Evolutionary conservation across 1,284 basidiomycete genomes (phyloP), one percentile per base, ranked within the genome.

Genomic region (Baeospora myosura): DNA sequence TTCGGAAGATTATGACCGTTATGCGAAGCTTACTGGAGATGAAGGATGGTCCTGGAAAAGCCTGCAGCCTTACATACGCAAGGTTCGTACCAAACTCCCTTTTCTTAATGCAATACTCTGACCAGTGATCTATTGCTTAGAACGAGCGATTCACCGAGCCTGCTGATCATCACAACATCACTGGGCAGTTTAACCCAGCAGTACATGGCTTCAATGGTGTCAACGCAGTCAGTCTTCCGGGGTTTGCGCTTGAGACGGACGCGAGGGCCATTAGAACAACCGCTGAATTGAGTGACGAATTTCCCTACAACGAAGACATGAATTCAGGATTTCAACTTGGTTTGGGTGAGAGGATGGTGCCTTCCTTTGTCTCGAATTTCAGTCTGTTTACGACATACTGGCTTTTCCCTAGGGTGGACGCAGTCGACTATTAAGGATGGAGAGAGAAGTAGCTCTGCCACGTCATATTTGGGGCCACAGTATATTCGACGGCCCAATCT

Each of bases 391-490:
- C 12, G 14, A n/a, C 26, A 29, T 42, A 6, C 3, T 33, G 17
- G 30, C 34, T 2, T 11, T 31, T 38, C 8, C 23, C n/a, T 20
- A 53, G 47, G 47, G 7, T 52, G 48, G 48, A 28, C 43, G 34
- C 60, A 61, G 36, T 45, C 49, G 5, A 54, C 52, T 14, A 52
- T 62, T 22, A 45, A 48, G 11, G 46, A 49, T 22, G 53, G 53
- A 14, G 46, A 42, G 5, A 46, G 53, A 5, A 52, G 55, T 11
- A 60, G 58, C 33, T 52, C 55, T 29, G 53, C 57, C 28, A 55
- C 54, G 24, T 53, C 56, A 4, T 59, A 60, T 36, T 44, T 59
- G 10, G 48, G 68, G 72, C 41, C 70, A 66, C 20, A 43, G 12
- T 51, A 46, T 39, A 40, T 46, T 17, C 16, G 28, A 6, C 24